Evolutionary conservation across 768 basidiomycete species (phyloP).

Genomic region (Pleurotus ostreatus): DNA sequence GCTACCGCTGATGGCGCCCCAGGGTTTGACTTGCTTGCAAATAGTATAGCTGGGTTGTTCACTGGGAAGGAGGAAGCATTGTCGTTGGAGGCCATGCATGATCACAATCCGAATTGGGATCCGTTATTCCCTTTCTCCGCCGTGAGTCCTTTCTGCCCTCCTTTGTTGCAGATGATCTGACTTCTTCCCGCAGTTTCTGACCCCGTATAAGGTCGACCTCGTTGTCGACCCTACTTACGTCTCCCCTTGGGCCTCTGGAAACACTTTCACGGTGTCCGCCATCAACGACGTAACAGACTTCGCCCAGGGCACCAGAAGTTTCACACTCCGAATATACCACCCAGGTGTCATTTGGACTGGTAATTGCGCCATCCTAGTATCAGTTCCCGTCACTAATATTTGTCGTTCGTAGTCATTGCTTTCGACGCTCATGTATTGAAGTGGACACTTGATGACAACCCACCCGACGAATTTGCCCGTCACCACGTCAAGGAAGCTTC

Average conservation of each 20-base stretch:
- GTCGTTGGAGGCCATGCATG: conserved; percentile 56
- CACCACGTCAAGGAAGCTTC: conserved; percentile 94
- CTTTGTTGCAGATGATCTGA: neutral
- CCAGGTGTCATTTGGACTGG: conserved; percentile 87
- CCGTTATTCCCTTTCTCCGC: conserved; percentile 76
- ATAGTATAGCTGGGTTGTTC: conserved; percentile 57
- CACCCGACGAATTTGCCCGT: conserved; percentile 68
- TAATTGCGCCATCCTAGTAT: conserved; percentile 16
- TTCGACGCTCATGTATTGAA: conserved; percentile 87
- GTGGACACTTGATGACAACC: conserved; percentile 80
- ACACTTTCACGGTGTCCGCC: conserved; percentile 51
- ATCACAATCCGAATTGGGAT: conserved; percentile 88
- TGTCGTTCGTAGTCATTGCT: conserved; percentile 56
- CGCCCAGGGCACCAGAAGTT: conserved; percentile 56
- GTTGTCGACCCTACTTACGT: conserved; percentile 42
- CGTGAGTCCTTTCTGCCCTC: conserved; percentile 33
- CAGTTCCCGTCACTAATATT: neutral
- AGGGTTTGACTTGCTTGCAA: conserved; percentile 61
- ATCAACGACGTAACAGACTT: conserved; percentile 53
- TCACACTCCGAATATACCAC: conserved; percentile 70
- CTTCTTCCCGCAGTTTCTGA: conserved; percentile 59
- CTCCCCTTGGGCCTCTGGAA: conserved; percentile 41
- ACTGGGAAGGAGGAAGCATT: conserved; percentile 38
- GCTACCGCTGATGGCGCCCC: conserved; percentile 82
- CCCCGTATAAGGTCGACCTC: conserved; percentile 76